phyloP scores from a whole-genome alignment of 768 basidiomycete species.

The Pleurotus pulmonarius region DNA sequence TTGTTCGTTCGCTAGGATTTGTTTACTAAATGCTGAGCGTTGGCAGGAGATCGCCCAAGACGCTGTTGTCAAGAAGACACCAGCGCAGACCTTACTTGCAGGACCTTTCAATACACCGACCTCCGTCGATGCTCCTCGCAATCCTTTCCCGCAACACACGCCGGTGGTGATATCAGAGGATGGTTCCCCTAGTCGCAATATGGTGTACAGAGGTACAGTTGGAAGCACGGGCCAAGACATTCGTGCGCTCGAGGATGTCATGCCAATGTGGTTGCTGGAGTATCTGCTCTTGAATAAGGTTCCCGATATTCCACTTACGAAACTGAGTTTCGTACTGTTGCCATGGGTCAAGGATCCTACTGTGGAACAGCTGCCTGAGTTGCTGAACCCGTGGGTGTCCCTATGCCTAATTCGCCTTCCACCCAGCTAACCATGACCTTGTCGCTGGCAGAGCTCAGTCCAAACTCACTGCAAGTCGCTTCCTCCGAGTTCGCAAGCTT shows the following conservation, averaged over 20 bases:
- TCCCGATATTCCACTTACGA: slow-evolving; percentile 48
- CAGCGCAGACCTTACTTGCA: slow-evolving; percentile 51
- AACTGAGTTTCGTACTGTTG: slow-evolving; percentile 86
- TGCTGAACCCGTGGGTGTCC: slow-evolving; percentile 76
- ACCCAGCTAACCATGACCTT: neutral
- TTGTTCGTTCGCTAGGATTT: neutral
- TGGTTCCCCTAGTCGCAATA: slow-evolving; percentile 66
- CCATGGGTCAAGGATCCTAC: slow-evolving; percentile 67
- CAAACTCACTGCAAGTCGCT: slow-evolving; percentile 84
- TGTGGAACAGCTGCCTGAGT: slow-evolving; percentile 65
- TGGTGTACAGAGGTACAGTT: slow-evolving; percentile 72
- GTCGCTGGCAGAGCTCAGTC: slow-evolving; percentile 54
- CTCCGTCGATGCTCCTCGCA: slow-evolving; percentile 66
- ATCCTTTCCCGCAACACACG: slow-evolving; percentile 56
- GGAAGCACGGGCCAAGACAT: slow-evolving; percentile 42
- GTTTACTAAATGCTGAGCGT: neutral
- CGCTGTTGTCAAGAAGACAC: slow-evolving; percentile 36
- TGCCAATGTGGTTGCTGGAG: slow-evolving; percentile 89
- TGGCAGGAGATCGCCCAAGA: slow-evolving; percentile 17
- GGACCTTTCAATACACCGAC: slow-evolving; percentile 62
- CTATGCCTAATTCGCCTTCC: slow-evolving; percentile 33
- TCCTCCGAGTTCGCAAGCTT: slow-evolving; percentile 83
- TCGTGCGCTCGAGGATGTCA: slow-evolving; percentile 59
- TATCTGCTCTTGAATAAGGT: slow-evolving; percentile 72
- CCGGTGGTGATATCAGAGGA: slow-evolving; percentile 82